Percentiles rank a stretch among this genome's conserved stretches.
Evolutionary conservation across 1,139 yeast species (phyloP).

Genomic region (Williopsis jadinii): DNA sequence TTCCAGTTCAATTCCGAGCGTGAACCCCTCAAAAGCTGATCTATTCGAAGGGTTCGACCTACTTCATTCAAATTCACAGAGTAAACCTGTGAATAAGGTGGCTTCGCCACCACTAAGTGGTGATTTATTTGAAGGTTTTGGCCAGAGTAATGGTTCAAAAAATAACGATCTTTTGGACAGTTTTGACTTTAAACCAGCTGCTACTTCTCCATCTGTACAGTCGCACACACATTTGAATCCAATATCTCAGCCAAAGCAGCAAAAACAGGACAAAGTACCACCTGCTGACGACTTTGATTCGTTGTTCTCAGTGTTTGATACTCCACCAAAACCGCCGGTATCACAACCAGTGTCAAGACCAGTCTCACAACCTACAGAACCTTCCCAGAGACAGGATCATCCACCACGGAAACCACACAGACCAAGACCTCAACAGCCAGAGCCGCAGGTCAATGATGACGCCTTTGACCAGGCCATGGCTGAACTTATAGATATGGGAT

Average conservation of each 20-base stretch:
- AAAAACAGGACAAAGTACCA: too few species aligned
- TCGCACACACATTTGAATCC: not conserved
- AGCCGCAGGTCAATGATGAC: slow-evolving; percentile 10
- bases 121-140: slow-evolving; percentile 19
- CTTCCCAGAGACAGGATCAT: not conserved
- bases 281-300: slow-evolving; percentile 22
- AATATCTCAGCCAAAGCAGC: not conserved
- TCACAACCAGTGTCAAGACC: slow-evolving; percentile 1
- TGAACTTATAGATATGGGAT: slow-evolving; percentile 75
- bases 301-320: slow-evolving; percentile 25
- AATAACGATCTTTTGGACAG: slow-evolving; percentile 23
- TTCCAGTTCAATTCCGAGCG: slow-evolving; percentile 1
- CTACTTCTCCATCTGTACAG: not conserved
- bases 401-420: not conserved
- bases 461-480: slow-evolving; percentile 53
- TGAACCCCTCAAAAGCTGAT: slow-evolving; percentile 2
- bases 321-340: slow-evolving; percentile 8
- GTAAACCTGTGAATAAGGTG: slow-evolving; percentile 1
- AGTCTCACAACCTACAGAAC: not conserved
- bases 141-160: not conserved
- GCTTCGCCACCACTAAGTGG: slow-evolving; percentile 3
- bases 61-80: slow-evolving; percentile 2
- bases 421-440: slow-evolving; percentile 1
- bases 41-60: slow-evolving; percentile 20
- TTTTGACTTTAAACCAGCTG: slow-evolving; percentile 5